Percentiles rank a stretch among this genome's conserved stretches.
phyloP scores from a whole-genome alignment of 352 stramenopile species.

The Phytophthora lateralis region DNA sequence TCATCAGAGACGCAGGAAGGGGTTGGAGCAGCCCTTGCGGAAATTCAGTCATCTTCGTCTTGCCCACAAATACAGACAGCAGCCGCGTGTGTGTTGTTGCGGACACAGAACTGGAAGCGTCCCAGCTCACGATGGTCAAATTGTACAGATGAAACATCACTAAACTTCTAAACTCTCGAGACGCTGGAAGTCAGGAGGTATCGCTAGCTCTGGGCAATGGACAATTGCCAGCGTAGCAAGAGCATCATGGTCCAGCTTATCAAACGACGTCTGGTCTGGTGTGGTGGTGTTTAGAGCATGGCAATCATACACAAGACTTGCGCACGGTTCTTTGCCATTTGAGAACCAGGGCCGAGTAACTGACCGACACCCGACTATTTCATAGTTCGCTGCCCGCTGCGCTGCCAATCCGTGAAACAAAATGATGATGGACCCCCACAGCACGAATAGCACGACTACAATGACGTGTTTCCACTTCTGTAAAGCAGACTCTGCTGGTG shows the following conservation, averaged over 20 bases:
- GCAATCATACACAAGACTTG: slow-evolving; percentile 29
- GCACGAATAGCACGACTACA: slow-evolving; percentile 10
- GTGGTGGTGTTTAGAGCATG: not conserved
- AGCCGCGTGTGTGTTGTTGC: slow-evolving; percentile 14
- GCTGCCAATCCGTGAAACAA: slow-evolving; percentile 16
- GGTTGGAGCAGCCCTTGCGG: slow-evolving; percentile 15
- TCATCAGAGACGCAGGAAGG: slow-evolving; percentile 12
- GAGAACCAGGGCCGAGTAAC: slow-evolving; percentile 25
- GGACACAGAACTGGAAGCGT: slow-evolving; percentile 17
- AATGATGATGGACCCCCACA: slow-evolving; percentile 21
- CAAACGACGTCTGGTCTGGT: slow-evolving; percentile 17
- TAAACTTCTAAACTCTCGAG: slow-evolving; percentile 14
- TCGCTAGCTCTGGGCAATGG: slow-evolving; percentile 11
- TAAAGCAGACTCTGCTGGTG: not conserved
- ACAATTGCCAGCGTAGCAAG: slow-evolving; percentile 19
- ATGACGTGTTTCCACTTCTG: slow-evolving; percentile 14
- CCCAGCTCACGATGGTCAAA: slow-evolving; percentile 24
- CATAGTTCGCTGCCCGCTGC: slow-evolving; percentile 12
- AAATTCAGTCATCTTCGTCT: slow-evolving; percentile 16
- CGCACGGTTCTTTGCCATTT: slow-evolving; percentile 30
- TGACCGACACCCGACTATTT: slow-evolving; percentile 17
- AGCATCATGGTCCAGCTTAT: slow-evolving; percentile 12
- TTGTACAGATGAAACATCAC: slow-evolving; percentile 24
- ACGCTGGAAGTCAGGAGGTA: slow-evolving; percentile 15
- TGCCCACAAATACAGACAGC: slow-evolving; percentile 14